A percentile compares a stretch with the other conserved stretches of the same genome.
Conservation (phyloP, 2,329 filamentous ascomycete genomes). For the Cadophora gregata region DNA sequence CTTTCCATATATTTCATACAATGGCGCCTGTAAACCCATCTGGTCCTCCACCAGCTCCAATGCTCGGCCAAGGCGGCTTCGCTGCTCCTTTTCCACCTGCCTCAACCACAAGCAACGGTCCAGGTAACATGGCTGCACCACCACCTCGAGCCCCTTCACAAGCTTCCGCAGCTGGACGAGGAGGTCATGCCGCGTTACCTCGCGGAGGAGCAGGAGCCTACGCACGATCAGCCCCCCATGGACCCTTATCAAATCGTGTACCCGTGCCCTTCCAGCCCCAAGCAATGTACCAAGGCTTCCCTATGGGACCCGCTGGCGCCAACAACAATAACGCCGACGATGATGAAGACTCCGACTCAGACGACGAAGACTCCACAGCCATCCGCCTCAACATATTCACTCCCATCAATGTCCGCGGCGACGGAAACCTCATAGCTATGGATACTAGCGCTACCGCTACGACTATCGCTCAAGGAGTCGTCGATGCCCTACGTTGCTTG, state of each 20-base stretch:
- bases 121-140: not conserved
- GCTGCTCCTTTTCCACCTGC: not conserved
- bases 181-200: not conserved
- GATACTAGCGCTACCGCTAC: conserved; percentile 50
- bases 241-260: not conserved
- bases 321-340: conserved; percentile 16
- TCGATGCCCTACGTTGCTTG: conserved; percentile 52
- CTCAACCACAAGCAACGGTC: not conserved
- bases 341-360: conserved; percentile 31
- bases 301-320: not conserved
- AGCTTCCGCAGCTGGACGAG: not conserved
- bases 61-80: conserved; percentile 17
- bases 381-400: conserved; percentile 56
- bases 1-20: not conserved
- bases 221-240: not conserved
- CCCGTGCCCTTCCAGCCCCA: not conserved
- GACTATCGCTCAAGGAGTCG: conserved; percentile 51
- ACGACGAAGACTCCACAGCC: conserved; percentile 43
- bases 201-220: not conserved
- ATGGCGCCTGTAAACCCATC: conserved; percentile 16
- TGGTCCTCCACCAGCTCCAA: conserved; percentile 15
- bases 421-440: conserved; percentile 54
- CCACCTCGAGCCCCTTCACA: not conserved
- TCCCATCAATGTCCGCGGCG: conserved; percentile 52
- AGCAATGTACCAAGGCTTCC: conserved; percentile 6